Conservation (phyloP, 345 rosid species). For the Brassica incana region DNA sequence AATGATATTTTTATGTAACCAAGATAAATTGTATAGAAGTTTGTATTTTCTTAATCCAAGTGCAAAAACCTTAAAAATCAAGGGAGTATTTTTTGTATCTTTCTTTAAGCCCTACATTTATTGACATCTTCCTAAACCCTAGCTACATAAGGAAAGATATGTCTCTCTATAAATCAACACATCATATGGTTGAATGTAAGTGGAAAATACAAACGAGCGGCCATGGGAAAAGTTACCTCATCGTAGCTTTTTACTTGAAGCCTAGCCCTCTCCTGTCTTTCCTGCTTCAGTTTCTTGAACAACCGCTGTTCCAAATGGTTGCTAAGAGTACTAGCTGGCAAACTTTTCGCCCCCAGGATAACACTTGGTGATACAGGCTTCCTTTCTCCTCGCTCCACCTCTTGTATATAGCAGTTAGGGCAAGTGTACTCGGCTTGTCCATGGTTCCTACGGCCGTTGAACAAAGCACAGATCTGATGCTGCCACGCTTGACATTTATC, state of each 20-base stretch:
- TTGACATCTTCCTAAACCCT: background rate
- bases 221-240: conserved; percentile 55
- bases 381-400: conserved; percentile 90
- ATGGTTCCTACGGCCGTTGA: conserved; percentile 94
- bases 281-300: conserved; percentile 69
- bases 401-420: conserved; percentile 91
- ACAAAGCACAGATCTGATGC: conserved; percentile 97
- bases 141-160: background rate
- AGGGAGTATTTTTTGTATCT: background rate
- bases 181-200: background rate
- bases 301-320: conserved; percentile 92
- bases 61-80: no score
- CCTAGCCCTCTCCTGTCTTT: conserved; percentile 89
- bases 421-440: conserved; percentile 99
- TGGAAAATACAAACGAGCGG: background rate
- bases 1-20: no score
- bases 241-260: conserved; percentile 74
- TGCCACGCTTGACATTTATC: conserved; percentile 99
- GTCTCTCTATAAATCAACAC: conserved; percentile 13
- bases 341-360: conserved; percentile 92
- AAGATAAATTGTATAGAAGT: no score
- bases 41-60: no score
- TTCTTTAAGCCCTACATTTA: conserved; percentile 4
- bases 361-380: conserved; percentile 88
- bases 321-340: conserved; percentile 90